These are phyloP conservation scores for Aureobasidium musti DNA, from an alignment of 2,329 filamentous ascomycete species.

Conservation along the genomic window DNA sequence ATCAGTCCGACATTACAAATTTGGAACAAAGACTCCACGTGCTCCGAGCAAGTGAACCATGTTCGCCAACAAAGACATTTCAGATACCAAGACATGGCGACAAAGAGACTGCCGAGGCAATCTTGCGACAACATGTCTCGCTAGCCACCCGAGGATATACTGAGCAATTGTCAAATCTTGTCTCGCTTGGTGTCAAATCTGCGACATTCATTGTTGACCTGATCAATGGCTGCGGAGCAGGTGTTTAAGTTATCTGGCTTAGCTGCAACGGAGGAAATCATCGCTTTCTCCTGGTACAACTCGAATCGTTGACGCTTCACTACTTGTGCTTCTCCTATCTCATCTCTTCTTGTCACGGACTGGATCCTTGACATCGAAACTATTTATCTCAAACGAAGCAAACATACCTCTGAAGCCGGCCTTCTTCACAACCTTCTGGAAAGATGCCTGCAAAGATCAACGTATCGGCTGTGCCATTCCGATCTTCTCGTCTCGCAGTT, in stretches of 20 bases:
- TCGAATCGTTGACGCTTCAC: constrained; percentile 12
- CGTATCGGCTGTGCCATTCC: constrained; percentile 47
- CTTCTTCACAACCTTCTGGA: constrained; percentile 10
- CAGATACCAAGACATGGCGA: not conserved
- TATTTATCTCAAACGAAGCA: not conserved
- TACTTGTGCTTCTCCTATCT: not conserved
- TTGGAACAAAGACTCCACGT: constrained; percentile 20
- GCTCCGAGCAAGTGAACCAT: not conserved
- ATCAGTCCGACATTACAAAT: not conserved
- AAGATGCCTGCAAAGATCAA: constrained; percentile 39
- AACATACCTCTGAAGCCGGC: constrained; percentile 4
- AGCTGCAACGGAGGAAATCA: not conserved
- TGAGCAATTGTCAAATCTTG: constrained; percentile 11
- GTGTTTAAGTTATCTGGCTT: not conserved
- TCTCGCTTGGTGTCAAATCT: constrained; percentile 4
- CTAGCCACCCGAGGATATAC: not conserved
- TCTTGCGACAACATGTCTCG: constrained; percentile 11
- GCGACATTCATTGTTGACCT: constrained; percentile 8
- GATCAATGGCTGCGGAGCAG: not conserved
- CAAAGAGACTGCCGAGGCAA: constrained; percentile 6
- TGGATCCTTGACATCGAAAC: not conserved
- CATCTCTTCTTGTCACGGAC: constrained; percentile 13
- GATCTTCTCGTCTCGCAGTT: constrained; percentile 48
- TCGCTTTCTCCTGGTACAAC: not conserved
- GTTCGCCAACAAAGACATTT: constrained; percentile 12